A percentile compares a stretch with the other conserved stretches of the same genome.
These are phyloP conservation scores for Parachaetomium inaequale DNA, from an alignment of 495 filamentous ascomycete genomes.

Conservation along the genomic window DNA sequence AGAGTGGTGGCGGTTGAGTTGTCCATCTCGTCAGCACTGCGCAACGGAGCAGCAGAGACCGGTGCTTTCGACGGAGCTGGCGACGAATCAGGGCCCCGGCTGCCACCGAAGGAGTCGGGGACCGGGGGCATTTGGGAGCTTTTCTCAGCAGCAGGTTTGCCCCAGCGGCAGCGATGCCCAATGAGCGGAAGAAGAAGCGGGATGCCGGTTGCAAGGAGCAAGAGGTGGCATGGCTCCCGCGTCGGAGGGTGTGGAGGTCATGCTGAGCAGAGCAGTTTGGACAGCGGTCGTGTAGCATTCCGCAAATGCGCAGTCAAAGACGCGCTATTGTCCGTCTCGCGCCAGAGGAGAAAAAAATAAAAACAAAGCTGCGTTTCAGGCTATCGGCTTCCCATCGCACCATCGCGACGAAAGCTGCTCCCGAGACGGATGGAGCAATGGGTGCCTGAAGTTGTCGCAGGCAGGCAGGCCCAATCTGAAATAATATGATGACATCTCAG, in stretches of 20 bases:
- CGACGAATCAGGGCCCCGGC: slow-evolving; percentile 13
- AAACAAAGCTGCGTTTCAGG: too few species aligned
- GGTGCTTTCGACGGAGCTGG: neutral
- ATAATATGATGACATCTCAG: neutral
- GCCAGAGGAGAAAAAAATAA: too few species aligned
- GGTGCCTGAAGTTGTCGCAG: too few species aligned
- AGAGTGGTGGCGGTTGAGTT: slow-evolving; percentile 14
- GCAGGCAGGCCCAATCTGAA: too few species aligned
- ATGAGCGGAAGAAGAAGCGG: slow-evolving; percentile 21
- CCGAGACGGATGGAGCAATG: neutral
- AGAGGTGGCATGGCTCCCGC: neutral
- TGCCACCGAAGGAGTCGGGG: slow-evolving; percentile 5
- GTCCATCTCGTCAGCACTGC: slow-evolving; percentile 21
- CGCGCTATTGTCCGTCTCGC: too few species aligned
- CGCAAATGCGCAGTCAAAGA: neutral
- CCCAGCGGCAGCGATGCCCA: slow-evolving; percentile 24
- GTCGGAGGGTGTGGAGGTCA: neutral
- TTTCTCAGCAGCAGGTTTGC: neutral
- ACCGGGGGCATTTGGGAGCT: neutral
- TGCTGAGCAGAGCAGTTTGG: too few species aligned
- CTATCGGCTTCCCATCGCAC: too few species aligned
- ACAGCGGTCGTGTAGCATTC: neutral
- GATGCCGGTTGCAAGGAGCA: neutral
- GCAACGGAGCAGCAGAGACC: slow-evolving; percentile 9
- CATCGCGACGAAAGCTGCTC: neutral